Evolutionary conservation across 331 rosid species (phyloP).

Genomic region (Acacia concinna): DNA sequence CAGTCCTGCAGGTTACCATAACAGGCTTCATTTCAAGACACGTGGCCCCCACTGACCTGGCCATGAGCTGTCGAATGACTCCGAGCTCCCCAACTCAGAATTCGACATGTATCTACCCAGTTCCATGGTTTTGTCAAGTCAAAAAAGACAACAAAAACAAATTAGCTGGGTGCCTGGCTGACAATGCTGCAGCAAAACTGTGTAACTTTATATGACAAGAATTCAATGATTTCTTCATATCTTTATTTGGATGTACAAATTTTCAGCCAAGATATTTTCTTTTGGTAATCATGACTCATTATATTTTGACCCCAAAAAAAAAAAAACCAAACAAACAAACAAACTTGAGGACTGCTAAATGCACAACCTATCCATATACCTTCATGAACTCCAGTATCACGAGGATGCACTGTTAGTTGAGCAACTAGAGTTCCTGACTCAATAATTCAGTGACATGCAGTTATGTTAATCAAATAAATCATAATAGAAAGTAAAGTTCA

Average conservation of each 20-base stretch:
- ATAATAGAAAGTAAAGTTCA: neutral
- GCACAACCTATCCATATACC: conserved; percentile 29
- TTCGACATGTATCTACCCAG: conserved; percentile 22
- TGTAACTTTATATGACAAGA: conserved; percentile 7
- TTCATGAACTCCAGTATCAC: conserved; percentile 26
- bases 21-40: conserved; percentile 22
- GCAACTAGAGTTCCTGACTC: conserved; percentile 25
- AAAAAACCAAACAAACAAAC: neutral
- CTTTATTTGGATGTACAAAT: neutral
- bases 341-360: neutral
- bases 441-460: conserved; percentile 18
- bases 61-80: conserved; percentile 15
- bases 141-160: conserved; percentile 5
- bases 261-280: neutral
- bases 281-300: neutral
- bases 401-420: conserved; percentile 2
- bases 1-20: conserved; percentile 30
- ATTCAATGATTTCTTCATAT: neutral
- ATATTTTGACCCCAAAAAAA: neutral
- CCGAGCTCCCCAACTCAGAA: conserved; percentile 15
- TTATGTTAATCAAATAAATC: neutral
- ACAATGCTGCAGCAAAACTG: conserved; percentile 3
- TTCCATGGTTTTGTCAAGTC: conserved; percentile 26
- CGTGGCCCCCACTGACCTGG: conserved; percentile 4
- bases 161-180: conserved; percentile 14